These are phyloP conservation scores for Escovopsis sp. DNA, from an alignment of 2,329 filamentous ascomycete genomes.

Conservation along the genomic window DNA sequence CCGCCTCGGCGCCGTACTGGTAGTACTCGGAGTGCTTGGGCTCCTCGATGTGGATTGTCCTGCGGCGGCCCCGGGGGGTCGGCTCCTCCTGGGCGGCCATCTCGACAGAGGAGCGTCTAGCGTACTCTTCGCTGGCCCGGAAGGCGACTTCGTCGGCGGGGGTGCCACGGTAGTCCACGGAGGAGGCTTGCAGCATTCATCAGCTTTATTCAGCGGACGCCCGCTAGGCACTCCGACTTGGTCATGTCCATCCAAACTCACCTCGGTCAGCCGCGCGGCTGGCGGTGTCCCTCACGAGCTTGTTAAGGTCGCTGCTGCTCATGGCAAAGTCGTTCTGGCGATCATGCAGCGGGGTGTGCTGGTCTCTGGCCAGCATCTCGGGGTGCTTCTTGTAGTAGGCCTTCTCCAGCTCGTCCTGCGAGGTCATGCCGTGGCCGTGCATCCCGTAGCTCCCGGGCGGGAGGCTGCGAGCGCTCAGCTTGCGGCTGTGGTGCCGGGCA, in stretches of 20 bases:
- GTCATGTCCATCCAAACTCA: neutral
- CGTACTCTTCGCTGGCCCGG: slow-evolving; percentile 72
- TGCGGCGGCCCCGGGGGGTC: slow-evolving; percentile 14
- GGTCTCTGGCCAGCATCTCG: slow-evolving; percentile 62
- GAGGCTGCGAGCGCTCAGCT: slow-evolving; percentile 52
- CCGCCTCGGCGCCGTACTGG: slow-evolving; percentile 23
- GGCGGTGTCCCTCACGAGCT: slow-evolving; percentile 64
- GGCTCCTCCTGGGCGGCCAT: slow-evolving; percentile 7
- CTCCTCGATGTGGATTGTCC: slow-evolving; percentile 60
- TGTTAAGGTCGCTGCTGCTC: slow-evolving; percentile 82
- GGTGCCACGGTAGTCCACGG: slow-evolving; percentile 49
- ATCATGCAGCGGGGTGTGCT: slow-evolving; percentile 39
- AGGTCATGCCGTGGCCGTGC: slow-evolving; percentile 67
- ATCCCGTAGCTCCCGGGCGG: slow-evolving; percentile 88
- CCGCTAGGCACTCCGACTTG: neutral
- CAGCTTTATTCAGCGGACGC: neutral
- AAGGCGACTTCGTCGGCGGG: slow-evolving; percentile 87
- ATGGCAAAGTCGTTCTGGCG: slow-evolving; percentile 60
- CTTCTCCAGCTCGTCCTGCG: slow-evolving; percentile 71
- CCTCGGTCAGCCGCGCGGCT: slow-evolving; percentile 32
- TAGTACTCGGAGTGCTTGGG: slow-evolving; percentile 23
- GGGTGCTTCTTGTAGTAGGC: slow-evolving; percentile 91
- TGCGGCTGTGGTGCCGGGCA: slow-evolving; percentile 50
- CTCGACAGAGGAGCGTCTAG: slow-evolving; percentile 35
- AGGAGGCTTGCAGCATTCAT: slow-evolving; percentile 32